Percentiles rank a stretch among this genome's conserved stretches.
These are phyloP conservation scores for Gnomoniopsis smithogilvyi DNA, from an alignment of 2,329 filamentous ascomycete species.

Conservation along the genomic window DNA sequence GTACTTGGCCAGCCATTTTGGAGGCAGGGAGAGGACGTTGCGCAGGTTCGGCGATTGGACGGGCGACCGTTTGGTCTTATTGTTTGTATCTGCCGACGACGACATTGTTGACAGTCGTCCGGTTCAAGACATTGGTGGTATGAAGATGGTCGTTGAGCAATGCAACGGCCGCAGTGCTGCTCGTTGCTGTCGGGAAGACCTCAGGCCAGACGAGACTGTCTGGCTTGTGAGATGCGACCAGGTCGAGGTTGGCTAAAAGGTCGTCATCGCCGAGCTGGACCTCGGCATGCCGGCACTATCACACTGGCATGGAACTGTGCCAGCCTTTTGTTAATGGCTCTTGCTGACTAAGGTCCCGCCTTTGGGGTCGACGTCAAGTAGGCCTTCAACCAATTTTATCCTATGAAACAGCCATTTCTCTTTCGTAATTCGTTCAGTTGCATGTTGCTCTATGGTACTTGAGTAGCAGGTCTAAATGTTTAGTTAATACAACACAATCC, in stretches of 20 bases:
- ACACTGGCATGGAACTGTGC: too few relatives aligned
- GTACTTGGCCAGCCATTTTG: slow-evolving; percentile 69
- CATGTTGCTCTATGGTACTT: too few relatives aligned
- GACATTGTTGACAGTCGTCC: slow-evolving; percentile 10
- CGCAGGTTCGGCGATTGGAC: slow-evolving; percentile 28
- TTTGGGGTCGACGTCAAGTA: not conserved
- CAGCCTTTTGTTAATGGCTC: too few relatives aligned
- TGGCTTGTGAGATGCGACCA: not conserved
- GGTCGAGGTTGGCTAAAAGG: not conserved
- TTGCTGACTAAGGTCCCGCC: not conserved
- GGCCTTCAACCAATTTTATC: too few relatives aligned
- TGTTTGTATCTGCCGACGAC: slow-evolving; percentile 17
- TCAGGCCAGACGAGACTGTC: not conserved
- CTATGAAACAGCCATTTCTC: too few relatives aligned
- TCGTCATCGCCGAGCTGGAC: not conserved
- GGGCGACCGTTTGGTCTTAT: slow-evolving; percentile 14
- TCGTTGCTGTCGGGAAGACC: not conserved
- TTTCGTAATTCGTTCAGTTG: too few relatives aligned
- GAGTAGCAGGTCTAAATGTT: too few relatives aligned
- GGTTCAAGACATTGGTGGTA: slow-evolving; percentile 5
- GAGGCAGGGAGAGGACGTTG: slow-evolving; percentile 54
- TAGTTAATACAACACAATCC: too few relatives aligned
- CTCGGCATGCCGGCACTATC: not conserved
- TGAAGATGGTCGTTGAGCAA: not conserved
- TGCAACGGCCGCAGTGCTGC: not conserved